Conservation (phyloP, 108 stramenopile genomes). For the Fragilaria radians region DNA sequence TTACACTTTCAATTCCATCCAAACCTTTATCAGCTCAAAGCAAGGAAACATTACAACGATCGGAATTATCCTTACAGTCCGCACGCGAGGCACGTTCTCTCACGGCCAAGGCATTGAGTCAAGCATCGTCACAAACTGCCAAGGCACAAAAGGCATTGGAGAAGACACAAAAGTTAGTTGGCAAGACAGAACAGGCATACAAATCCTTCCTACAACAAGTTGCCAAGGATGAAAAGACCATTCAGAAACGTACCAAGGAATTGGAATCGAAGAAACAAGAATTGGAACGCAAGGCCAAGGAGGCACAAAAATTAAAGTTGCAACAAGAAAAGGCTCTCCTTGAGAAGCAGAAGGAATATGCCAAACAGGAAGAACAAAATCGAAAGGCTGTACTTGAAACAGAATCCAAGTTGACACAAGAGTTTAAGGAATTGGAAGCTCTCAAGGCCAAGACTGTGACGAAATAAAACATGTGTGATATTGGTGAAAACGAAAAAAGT, state of each 20-base stretch:
- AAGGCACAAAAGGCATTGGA: neutral
- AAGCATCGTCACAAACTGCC: neutral
- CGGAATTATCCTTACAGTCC: neutral
- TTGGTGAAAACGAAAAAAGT: too few species aligned
- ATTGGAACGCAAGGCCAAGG: neutral
- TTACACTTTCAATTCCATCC: neutral
- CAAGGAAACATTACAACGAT: neutral
- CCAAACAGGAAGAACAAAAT: conserved; percentile 4
- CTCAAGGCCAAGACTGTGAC: too few species aligned
- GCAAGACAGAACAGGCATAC: neutral
- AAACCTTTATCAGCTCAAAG: neutral
- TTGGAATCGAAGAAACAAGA: neutral
- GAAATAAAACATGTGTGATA: too few species aligned
- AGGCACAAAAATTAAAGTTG: neutral
- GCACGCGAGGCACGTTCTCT: neutral
- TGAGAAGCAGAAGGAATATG: conserved; percentile 5
- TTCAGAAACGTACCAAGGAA: conserved; percentile 4
- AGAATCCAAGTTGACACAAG: too few species aligned
- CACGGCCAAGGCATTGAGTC: neutral
- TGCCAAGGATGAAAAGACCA: neutral
- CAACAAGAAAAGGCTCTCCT: neutral
- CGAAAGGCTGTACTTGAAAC: too few species aligned
- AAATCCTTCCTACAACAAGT: neutral
- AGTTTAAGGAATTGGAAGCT: too few species aligned
- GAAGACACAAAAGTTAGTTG: neutral